A percentile compares a stretch with the other conserved stretches of the same genome.
These are phyloP conservation scores for Lineolata rhizophorae DNA, from an alignment of 495 filamentous ascomycete genomes.

Conservation along the genomic window DNA sequence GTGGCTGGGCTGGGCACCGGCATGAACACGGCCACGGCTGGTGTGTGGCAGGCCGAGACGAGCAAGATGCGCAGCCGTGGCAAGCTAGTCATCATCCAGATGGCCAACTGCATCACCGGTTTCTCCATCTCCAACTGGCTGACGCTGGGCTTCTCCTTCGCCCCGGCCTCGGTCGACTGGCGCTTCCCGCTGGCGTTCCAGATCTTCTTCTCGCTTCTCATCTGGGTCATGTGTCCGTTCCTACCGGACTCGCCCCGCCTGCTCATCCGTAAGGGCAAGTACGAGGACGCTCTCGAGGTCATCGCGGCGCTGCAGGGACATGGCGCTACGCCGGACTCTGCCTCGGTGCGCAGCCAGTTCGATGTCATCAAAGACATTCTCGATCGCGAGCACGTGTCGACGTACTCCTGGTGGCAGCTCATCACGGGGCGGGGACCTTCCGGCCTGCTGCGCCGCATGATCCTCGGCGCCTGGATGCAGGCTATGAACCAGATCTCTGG, in stretches of 20 bases:
- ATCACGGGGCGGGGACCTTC: constrained; percentile 11
- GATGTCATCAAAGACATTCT: constrained; percentile 16
- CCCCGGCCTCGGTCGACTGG: constrained; percentile 8
- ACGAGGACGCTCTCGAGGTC: constrained; percentile 16
- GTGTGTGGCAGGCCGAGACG: constrained; percentile 15
- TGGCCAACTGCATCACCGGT: constrained; percentile 11
- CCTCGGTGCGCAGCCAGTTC: constrained; percentile 12
- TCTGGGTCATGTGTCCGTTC: constrained; percentile 8
- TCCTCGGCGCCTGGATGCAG: constrained; percentile 15
- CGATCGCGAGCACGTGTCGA: constrained; percentile 13
- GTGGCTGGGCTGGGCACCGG: constrained; percentile 14
- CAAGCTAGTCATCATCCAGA: constrained; percentile 11
- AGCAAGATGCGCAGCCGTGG: constrained; percentile 11
- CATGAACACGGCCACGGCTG: constrained; percentile 15
- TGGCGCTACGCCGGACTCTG: constrained; percentile 6
- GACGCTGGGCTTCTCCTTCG: constrained; percentile 10
- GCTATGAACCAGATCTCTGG: constrained; percentile 14
- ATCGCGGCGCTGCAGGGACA: constrained; percentile 12
- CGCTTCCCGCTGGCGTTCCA: constrained; percentile 13
- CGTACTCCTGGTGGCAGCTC: constrained; percentile 14
- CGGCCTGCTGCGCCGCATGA: constrained; percentile 13
- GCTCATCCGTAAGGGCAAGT: constrained; percentile 14
- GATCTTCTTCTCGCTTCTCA: constrained; percentile 10
- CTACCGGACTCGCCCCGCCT: constrained; percentile 16
- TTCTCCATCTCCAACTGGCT: constrained; percentile 12